These are phyloP conservation scores for Macrotyloma uniflorum DNA, from an alignment of 306 rosid species.

Conservation along the genomic window DNA sequence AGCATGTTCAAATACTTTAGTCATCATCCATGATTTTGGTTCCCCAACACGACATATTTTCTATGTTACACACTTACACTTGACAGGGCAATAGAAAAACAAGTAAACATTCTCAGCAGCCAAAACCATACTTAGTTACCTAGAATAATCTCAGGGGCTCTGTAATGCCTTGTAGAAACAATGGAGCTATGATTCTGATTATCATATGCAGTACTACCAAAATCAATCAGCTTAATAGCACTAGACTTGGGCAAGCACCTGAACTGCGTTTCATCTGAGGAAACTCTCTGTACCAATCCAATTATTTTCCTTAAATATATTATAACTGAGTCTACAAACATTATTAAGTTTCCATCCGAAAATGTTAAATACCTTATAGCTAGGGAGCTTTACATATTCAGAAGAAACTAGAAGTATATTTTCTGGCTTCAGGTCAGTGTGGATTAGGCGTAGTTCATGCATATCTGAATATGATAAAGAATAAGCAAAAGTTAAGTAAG, in stretches of 20 bases:
- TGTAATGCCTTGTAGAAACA: constrained; percentile 97
- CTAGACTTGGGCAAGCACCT: constrained; percentile 99
- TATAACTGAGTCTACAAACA: constrained; percentile 38
- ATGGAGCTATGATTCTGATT: constrained; percentile 90
- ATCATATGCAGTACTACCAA: constrained; percentile 95
- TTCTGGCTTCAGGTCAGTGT: constrained; percentile 99
- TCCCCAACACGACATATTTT: constrained; percentile 15
- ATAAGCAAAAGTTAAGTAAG: constrained; percentile 44
- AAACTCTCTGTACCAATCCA: constrained; percentile 88
- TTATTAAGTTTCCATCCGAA: constrained; percentile 38
- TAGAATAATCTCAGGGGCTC: constrained; percentile 97
- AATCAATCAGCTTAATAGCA: constrained; percentile 99
- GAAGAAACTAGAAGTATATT: constrained; percentile 96
- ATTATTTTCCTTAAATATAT: constrained; percentile 46
- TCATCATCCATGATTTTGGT: neutral
- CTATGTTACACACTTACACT: constrained; percentile 30
- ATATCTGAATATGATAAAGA: constrained; percentile 73
- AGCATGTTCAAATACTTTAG: neutral
- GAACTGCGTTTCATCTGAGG: constrained; percentile 75
- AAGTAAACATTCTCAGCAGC: constrained; percentile 44
- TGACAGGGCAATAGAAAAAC: constrained; percentile 32
- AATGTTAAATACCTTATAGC: constrained; percentile 72
- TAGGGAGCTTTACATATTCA: constrained; percentile 87
- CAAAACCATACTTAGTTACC: constrained; percentile 71
- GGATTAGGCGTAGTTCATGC: constrained; percentile 88